Percentiles rank a stretch among this genome's conserved stretches.
Conservation (phyloP, 2,329 filamentous ascomycete genomes). For the Curvularia sp. region DNA sequence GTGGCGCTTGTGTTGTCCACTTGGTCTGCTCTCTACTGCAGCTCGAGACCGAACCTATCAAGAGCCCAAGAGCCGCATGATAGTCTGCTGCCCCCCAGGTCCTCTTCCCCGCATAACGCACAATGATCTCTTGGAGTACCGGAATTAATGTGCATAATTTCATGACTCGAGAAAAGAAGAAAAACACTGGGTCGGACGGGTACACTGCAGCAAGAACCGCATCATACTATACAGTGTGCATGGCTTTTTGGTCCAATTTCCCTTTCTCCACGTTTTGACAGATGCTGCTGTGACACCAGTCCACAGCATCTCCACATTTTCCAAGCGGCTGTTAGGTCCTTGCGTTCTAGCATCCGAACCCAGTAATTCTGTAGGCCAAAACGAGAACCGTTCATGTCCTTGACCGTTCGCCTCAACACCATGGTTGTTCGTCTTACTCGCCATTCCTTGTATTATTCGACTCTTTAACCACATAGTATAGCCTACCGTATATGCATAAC, state of each 20-base stretch:
- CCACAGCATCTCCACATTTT: conserved; percentile 1
- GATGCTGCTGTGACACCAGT: background rate
- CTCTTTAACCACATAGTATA: background rate
- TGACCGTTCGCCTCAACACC: background rate
- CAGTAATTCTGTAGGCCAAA: conserved; percentile 2
- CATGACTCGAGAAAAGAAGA: conserved; percentile 2
- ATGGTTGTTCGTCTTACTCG: background rate
- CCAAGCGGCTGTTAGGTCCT: background rate
- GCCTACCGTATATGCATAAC: conserved; percentile 1
- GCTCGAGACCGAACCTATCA: conserved; percentile 11
- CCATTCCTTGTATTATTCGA: background rate
- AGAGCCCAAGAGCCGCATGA: background rate
- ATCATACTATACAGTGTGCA: conserved; percentile 3
- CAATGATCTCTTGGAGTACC: conserved; percentile 3
- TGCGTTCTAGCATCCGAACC: conserved; percentile 3
- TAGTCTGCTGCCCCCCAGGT: background rate
- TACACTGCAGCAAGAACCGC: conserved; percentile 1
- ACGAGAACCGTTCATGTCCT: background rate
- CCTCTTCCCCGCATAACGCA: conserved; percentile 19
- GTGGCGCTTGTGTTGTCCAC: conserved; percentile 3
- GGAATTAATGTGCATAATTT: conserved; percentile 5
- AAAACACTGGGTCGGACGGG: background rate
- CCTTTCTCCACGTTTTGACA: conserved; percentile 6
- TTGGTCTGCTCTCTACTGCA: conserved; percentile 4
- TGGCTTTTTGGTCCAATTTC: background rate